Conservation (phyloP, 2,329 filamentous ascomycete genomes). For the Pezizomycotina sp. region DNA sequence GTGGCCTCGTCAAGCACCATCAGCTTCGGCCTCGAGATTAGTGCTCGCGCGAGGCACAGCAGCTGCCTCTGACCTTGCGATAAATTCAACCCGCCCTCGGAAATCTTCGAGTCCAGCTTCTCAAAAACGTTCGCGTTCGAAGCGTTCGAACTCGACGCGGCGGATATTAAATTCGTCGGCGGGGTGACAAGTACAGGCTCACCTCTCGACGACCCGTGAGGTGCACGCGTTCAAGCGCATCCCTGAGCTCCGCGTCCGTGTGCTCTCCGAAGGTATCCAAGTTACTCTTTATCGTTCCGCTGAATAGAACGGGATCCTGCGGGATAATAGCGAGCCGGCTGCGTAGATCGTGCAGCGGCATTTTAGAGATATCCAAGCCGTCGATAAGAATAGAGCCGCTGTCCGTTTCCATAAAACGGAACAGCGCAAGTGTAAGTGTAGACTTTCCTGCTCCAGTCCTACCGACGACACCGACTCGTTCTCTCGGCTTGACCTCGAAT, state of each 20-base stretch:
- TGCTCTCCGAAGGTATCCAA: constrained; percentile 61
- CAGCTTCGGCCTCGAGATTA: constrained; percentile 54
- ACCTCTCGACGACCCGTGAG: constrained; percentile 35
- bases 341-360: constrained; percentile 52
- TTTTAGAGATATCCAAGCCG: constrained; percentile 55
- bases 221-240: constrained; percentile 54
- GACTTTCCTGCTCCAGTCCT: constrained; percentile 66
- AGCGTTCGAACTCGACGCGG: constrained; percentile 24
- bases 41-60: constrained; percentile 55
- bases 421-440: constrained; percentile 56
- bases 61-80: constrained; percentile 64
- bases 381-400: constrained; percentile 54
- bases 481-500: constrained; percentile 49
- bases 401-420: constrained; percentile 57
- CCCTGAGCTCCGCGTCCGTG: constrained; percentile 49
- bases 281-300: constrained; percentile 58
- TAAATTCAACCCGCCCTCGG: constrained; percentile 56
- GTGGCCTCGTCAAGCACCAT: constrained; percentile 72
- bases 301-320: constrained; percentile 68
- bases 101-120: constrained; percentile 45
- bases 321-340: constrained; percentile 67
- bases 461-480: constrained; percentile 60
- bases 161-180: constrained; percentile 30
- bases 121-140: constrained; percentile 49
- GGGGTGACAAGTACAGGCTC: constrained; percentile 27